Percentiles rank a stretch among this genome's conserved stretches.
Conservation (phyloP, 257 asterid species). For the Verbascum thapsus region DNA sequence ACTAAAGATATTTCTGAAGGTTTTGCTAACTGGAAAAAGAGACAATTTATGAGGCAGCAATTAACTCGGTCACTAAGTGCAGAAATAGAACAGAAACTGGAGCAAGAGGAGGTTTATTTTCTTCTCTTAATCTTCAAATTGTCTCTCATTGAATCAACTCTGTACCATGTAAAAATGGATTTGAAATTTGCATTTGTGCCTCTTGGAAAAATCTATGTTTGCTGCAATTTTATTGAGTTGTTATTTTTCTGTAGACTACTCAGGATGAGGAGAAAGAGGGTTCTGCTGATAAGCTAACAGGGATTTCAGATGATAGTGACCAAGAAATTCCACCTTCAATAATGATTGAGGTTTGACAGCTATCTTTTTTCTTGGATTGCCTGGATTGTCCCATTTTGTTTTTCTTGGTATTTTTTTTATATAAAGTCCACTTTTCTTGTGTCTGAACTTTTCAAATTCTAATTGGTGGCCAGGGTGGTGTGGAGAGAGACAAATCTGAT, state of each 20-base stretch:
- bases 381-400: conserved; percentile 9
- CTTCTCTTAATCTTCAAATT: conserved; percentile 13
- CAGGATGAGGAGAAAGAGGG: conserved; percentile 46
- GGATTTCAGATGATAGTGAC: conserved; percentile 44
- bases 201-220: neutral
- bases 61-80: conserved; percentile 51
- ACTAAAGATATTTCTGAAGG: conserved; percentile 61
- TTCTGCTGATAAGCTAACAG: conserved; percentile 36
- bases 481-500: conserved; percentile 42
- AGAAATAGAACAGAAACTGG: conserved; percentile 58
- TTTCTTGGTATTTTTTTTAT: conserved; percentile 10
- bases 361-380: conserved; percentile 16
- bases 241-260: conserved; percentile 39
- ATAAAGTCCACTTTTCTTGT: conserved; percentile 18
- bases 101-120: conserved; percentile 51
- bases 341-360: conserved; percentile 48
- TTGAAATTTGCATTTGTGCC: conserved; percentile 7
- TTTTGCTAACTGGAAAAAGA: conserved; percentile 58
- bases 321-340: conserved; percentile 42
- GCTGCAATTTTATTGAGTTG: conserved; percentile 15
- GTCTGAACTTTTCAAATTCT: conserved; percentile 22
- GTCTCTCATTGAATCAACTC: neutral
- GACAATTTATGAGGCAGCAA: conserved; percentile 48
- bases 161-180: conserved; percentile 17
- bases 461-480: conserved; percentile 46